These are phyloP conservation scores for Penicillium fimorum DNA, from an alignment of 495 filamentous ascomycete genomes.

Conservation along the genomic window DNA sequence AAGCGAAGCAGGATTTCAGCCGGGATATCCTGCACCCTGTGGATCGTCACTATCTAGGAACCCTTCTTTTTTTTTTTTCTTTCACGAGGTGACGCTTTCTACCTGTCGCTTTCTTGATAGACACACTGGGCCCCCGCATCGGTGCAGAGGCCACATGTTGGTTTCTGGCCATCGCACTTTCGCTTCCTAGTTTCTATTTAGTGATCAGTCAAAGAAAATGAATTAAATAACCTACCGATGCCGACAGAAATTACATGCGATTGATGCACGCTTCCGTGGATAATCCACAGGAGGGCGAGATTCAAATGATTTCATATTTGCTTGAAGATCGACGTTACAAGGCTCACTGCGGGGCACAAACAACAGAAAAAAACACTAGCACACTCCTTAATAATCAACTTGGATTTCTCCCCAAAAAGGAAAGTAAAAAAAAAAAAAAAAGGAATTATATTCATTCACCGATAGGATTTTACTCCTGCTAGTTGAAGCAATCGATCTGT, in stretches of 20 bases:
- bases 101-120: constrained; percentile 26
- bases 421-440: background rate
- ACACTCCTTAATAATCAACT: constrained; percentile 7
- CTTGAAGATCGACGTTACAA: background rate
- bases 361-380: background rate
- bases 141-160: constrained; percentile 21
- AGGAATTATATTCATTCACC: background rate
- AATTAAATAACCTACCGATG: constrained; percentile 13
- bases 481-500: constrained; percentile 34
- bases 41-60: constrained; percentile 6
- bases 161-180: constrained; percentile 23
- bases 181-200: constrained; percentile 14
- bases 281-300: constrained; percentile 11
- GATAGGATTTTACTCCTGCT: constrained; percentile 36
- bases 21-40: constrained; percentile 12
- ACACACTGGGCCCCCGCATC: constrained; percentile 19
- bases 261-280: constrained; percentile 21
- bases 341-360: constrained; percentile 11
- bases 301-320: constrained; percentile 12
- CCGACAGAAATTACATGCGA: constrained; percentile 26
- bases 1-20: constrained; percentile 9
- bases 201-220: background rate
- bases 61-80: background rate
- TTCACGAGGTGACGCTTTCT: background rate
- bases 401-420: background rate